These are phyloP conservation scores for Lentinula sp. DNA, from an alignment of 768 basidiomycete genomes.

Conservation along the genomic window DNA sequence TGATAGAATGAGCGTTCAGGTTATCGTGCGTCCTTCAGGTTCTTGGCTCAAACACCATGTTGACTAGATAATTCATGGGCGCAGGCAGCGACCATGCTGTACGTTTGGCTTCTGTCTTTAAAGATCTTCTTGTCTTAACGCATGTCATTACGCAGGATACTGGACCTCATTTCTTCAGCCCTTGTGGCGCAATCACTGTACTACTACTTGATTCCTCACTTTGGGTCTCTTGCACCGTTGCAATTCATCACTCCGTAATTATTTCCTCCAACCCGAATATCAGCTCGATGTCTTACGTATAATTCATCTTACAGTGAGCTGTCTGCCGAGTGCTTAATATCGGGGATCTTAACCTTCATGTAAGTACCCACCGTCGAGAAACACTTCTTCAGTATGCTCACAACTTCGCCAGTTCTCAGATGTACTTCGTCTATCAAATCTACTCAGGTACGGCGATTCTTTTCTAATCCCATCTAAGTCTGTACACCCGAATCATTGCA, in stretches of 20 bases:
- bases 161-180: constrained; percentile 32
- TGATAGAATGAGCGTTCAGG: constrained; percentile 22
- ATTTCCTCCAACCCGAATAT: background rate
- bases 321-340: constrained; percentile 36
- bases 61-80: background rate
- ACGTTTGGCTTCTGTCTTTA: background rate
- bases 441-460: constrained; percentile 20
- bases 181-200: constrained; percentile 38
- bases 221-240: constrained; percentile 32
- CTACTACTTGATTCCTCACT: constrained; percentile 41
- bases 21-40: constrained; percentile 18
- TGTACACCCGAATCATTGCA: no score
- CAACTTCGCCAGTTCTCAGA: constrained; percentile 27
- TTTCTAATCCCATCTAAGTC: background rate
- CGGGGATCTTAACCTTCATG: constrained; percentile 38
- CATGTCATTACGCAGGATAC: constrained; percentile 8
- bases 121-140: background rate
- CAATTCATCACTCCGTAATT: constrained; percentile 30
- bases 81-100: constrained; percentile 15
- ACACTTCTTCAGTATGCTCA: background rate
- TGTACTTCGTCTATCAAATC: constrained; percentile 37
- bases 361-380: background rate
- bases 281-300: background rate
- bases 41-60: background rate
- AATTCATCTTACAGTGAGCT: constrained; percentile 21